Base-by-base conservation (phyloP, 2,329 filamentous ascomycete species). In the Colletotrichum orchidophilum region DNA sequence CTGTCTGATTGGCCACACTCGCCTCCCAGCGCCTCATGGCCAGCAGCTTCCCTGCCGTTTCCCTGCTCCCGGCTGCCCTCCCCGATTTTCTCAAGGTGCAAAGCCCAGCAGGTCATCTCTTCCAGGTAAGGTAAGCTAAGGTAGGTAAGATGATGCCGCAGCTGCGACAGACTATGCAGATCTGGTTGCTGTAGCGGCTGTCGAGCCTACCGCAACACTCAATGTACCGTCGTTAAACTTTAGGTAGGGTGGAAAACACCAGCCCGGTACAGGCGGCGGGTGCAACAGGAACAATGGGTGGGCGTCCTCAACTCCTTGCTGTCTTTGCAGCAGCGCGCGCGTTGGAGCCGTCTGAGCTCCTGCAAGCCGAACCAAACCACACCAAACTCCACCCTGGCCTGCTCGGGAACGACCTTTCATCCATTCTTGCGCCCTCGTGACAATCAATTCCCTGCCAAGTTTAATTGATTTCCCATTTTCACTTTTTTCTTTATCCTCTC, bases 401-500 rank as follows among this genome's bases (percentile, higher is more conserved):
- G 60, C 59, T 61, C 68, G 46, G 68, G 64, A 71, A 68, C 58
- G 68, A 68, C 58, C 64, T 71, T 68, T 68, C 64, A 39, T 63
- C 62, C 63, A 67, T 72, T 63, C 63, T 66, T 64, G 52, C 55
- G 69, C 57, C 62, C 66, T 73, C 53, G 33, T 55, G 60, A 66
- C 70, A 73, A 62, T 70, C 70, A 73, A 62, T 70, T 70, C 58
- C 70, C 61, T 55, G 39, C 46, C 55, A 46, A 35, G 24, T n/a
- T 62, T 60, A 52, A 53, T 60, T 54, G 42, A 21, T 61, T 21
- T 46, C 52, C 49, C 26, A 53, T 50, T 42, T 39, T 57, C 42
- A 59, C 53, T 33, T 60, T 49, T 31, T 24, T 60, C 64, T 65
- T 64, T 62, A 33, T 7, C 21, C 55, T 31, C 15, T 50, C 31